Percentiles rank a stretch among this genome's conserved stretches.
phyloP scores from a whole-genome alignment of 208 protist genomes.

The Wallacemonas sp. region DNA sequence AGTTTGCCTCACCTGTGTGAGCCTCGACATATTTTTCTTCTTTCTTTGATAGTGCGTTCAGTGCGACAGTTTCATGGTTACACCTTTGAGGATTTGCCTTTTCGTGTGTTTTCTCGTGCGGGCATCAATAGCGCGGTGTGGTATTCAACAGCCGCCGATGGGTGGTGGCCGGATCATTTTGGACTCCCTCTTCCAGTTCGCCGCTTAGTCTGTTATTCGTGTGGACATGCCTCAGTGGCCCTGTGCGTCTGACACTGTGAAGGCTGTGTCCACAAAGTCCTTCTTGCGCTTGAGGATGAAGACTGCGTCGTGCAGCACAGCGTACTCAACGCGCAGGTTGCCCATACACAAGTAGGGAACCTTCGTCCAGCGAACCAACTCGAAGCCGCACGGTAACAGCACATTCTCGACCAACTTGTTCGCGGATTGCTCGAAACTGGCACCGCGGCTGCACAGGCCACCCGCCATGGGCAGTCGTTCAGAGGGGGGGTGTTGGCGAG shows the following conservation, averaged over 20 bases:
- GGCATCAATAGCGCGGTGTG: no score
- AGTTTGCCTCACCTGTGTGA: no score
- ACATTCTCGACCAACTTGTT: constrained; percentile 73
- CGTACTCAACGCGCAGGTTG: constrained; percentile 69
- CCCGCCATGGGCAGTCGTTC: constrained; percentile 79
- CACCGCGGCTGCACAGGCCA: constrained; percentile 72
- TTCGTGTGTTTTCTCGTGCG: no score
- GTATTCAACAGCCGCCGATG: no score
- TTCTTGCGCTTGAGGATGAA: constrained; percentile 48
- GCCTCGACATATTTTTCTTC: no score
- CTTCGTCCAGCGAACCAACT: constrained; percentile 78
- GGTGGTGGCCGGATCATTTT: no score
- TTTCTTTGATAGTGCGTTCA: no score
- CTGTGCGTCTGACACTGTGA: not conserved
- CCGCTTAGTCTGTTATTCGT: no score
- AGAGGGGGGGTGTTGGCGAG: constrained; percentile 40
- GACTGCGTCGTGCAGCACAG: constrained; percentile 75
- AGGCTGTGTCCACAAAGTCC: constrained; percentile 4
- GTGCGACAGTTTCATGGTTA: no score
- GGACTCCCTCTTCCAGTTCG: no score
- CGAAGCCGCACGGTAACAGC: constrained; percentile 67
- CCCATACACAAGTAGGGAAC: constrained; percentile 86
- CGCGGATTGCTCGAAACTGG: constrained; percentile 66
- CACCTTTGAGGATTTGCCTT: no score
- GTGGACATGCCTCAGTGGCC: constrained; percentile 1